phyloP scores from a whole-genome alignment of 2,329 filamentous ascomycete genomes.

The Gaeumannomyces sp. region DNA sequence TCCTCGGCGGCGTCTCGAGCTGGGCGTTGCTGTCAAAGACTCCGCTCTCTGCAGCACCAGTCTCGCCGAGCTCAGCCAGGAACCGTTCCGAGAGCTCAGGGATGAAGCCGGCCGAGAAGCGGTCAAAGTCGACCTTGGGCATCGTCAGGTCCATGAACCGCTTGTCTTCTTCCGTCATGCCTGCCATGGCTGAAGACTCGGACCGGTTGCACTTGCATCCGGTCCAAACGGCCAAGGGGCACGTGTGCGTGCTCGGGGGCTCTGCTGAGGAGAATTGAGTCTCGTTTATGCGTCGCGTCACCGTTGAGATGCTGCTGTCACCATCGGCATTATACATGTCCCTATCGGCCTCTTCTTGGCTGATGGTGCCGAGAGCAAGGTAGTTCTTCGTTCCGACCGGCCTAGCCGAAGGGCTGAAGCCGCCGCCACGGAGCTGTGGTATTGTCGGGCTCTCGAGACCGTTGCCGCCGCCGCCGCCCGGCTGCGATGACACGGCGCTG shows the following conservation, averaged over 20 bases:
- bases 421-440: slow-evolving; percentile 31
- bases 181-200: neutral
- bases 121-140: slow-evolving; percentile 8
- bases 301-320: neutral
- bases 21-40: too few relatives aligned
- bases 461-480: slow-evolving; percentile 15
- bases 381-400: slow-evolving; percentile 39
- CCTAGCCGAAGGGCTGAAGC: slow-evolving; percentile 29
- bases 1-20: slow-evolving; percentile 9
- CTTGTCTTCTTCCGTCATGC: neutral
- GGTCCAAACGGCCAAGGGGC: slow-evolving; percentile 12
- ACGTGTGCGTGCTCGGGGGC: slow-evolving; percentile 25
- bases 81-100: slow-evolving; percentile 3
- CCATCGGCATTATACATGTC: neutral
- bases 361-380: slow-evolving; percentile 32
- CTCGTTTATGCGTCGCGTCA: neutral
- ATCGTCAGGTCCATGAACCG: slow-evolving; percentile 6
- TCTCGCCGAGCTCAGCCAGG: neutral
- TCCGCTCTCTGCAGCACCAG: neutral
- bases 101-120: slow-evolving; percentile 4
- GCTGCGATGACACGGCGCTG: slow-evolving; percentile 17
- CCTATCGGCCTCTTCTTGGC: neutral
- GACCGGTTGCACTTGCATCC: neutral
- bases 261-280: neutral
- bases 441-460: slow-evolving; percentile 31